Conservation (phyloP, 768 basidiomycete genomes). For the Boletus rubropictus region DNA sequence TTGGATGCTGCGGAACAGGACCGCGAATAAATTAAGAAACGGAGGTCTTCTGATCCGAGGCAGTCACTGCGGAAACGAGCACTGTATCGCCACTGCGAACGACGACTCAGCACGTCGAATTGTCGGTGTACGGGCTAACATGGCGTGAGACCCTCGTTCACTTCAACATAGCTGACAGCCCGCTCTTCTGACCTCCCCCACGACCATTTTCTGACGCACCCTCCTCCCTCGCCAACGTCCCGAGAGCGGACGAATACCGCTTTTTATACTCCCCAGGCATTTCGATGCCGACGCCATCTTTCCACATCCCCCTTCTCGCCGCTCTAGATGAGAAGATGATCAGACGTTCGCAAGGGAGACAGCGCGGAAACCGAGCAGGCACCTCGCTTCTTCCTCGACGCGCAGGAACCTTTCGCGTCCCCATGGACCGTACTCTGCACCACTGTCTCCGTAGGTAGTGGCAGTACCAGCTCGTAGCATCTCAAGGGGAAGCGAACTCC, state of each 20-base stretch:
- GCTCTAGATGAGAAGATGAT: constrained; percentile 35
- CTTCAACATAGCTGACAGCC: constrained; percentile 8
- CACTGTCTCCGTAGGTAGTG: constrained; percentile 67
- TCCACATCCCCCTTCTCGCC: constrained; percentile 74
- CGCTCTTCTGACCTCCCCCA: background rate
- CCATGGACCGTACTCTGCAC: constrained; percentile 72
- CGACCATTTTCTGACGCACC: background rate
- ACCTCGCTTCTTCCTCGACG: constrained; percentile 67
- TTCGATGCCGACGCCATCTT: constrained; percentile 46
- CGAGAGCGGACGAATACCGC: constrained; percentile 38
- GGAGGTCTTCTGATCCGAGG: no score
- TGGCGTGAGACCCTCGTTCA: no score
- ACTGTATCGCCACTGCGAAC: no score
- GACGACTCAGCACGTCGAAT: no score
- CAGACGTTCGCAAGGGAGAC: background rate
- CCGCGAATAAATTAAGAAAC: constrained; percentile 8
- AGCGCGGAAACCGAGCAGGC: background rate
- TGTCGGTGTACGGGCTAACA: no score
- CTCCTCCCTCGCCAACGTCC: background rate
- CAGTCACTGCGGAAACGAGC: no score
- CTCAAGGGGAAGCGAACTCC: constrained; percentile 52
- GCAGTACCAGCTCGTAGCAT: constrained; percentile 81
- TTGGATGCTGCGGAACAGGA: constrained; percentile 13
- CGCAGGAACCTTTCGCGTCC: constrained; percentile 59
- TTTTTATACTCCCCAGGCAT: constrained; percentile 80